Evolutionary conservation across 306 rosid genomes (phyloP).

Genomic region (Aeschynomene evenia): DNA sequence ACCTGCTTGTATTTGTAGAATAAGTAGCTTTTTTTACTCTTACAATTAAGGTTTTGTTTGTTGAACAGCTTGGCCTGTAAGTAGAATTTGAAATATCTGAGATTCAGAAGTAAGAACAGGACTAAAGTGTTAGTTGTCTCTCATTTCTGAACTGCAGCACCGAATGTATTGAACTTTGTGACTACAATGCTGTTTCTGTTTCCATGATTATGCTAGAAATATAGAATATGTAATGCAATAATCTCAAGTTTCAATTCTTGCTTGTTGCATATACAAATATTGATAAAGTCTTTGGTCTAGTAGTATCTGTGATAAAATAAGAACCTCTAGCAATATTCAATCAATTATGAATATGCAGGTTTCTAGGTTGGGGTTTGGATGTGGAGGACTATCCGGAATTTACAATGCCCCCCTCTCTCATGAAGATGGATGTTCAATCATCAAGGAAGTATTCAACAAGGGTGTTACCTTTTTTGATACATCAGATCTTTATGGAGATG

Average conservation of each 20-base stretch:
- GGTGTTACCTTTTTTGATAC: constrained; percentile 78
- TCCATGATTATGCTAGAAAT: not conserved
- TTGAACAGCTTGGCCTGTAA: not conserved
- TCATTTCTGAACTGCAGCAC: not conserved
- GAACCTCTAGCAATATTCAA: not conserved
- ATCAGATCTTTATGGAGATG: constrained; percentile 57
- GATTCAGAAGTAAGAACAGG: not conserved
- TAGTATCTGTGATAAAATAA: constrained; percentile 7
- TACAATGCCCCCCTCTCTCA: constrained; percentile 64
- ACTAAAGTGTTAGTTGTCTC: not conserved
- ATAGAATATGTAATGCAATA: not conserved
- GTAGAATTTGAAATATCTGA: not conserved
- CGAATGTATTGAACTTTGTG: not conserved
- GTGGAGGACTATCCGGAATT: constrained; percentile 67
- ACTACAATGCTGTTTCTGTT: not conserved
- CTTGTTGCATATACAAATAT: not conserved
- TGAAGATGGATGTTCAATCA: constrained; percentile 60
- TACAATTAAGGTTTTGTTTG: not conserved
- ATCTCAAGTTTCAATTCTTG: not conserved
- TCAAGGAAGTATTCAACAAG: constrained; percentile 61
- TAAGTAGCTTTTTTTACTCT: not conserved
- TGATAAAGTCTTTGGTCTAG: not conserved
- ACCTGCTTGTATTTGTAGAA: not conserved
- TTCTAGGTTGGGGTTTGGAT: constrained; percentile 85
- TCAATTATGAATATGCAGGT: constrained; percentile 48